Conservation (phyloP, 192 early-diverging fungal genomes). For the Glomus cerebriforme region DNA sequence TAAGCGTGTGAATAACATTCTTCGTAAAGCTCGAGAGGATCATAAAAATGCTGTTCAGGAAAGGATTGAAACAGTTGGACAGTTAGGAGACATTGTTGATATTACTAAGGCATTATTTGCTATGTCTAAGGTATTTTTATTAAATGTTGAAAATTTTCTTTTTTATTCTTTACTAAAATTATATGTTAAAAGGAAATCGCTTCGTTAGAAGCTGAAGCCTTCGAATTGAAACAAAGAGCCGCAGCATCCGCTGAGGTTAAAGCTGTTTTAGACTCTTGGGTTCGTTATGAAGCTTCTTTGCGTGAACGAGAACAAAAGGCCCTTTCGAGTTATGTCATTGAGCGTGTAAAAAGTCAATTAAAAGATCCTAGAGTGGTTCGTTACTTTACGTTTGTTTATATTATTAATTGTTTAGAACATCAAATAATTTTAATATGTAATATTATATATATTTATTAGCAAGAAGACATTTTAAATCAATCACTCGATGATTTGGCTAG, state of each 20-base stretch:
- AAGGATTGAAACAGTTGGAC: conserved; percentile 86
- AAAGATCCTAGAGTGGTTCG: conserved; percentile 65
- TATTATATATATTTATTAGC: no score
- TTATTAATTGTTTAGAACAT: no score
- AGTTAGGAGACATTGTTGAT: conserved; percentile 91
- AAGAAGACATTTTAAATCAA: no score
- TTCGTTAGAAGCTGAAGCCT: conserved; percentile 90
- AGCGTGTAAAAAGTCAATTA: conserved; percentile 72
- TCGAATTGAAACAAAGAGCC: conserved; percentile 91
- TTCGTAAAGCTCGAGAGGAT: conserved; percentile 83
- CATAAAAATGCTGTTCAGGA: conserved; percentile 90
- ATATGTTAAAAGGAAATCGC: conserved; percentile 73
- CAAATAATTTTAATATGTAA: no score
- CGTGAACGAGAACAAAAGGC: conserved; percentile 94
- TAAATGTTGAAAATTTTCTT: not conserved
- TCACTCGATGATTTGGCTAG: no score
- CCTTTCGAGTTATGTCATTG: conserved; percentile 82
- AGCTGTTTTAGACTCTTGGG: conserved; percentile 92
- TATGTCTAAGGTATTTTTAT: conserved; percentile 75
- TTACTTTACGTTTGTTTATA: not conserved
- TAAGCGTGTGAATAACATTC: conserved; percentile 78
- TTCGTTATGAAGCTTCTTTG: conserved; percentile 90
- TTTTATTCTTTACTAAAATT: not conserved
- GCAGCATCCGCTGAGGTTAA: conserved; percentile 82
- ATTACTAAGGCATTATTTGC: conserved; percentile 92